Evolutionary conservation across 225 moss, liverwort and hornwort genomes (phyloP).

Genomic region (Straminergon stramineum): DNA sequence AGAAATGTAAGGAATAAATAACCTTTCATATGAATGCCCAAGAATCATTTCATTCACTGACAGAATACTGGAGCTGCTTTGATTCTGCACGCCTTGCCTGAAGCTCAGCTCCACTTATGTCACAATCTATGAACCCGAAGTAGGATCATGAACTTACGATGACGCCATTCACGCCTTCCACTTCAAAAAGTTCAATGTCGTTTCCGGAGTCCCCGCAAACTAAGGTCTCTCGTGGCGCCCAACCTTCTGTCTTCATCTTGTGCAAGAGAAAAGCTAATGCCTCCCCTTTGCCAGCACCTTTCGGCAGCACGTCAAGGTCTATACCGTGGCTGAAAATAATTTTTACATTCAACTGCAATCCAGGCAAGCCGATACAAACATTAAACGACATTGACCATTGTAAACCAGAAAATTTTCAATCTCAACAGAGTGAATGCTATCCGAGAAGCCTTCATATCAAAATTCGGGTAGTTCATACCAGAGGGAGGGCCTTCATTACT

Average conservation of each 20-base stretch:
- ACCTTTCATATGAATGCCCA: not conserved
- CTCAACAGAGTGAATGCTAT: not conserved
- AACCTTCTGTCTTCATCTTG: constrained; percentile 47
- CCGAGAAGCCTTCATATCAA: not conserved
- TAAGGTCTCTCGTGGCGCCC: constrained; percentile 45
- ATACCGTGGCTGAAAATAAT: constrained; percentile 61
- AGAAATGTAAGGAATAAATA: not conserved
- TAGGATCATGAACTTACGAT: constrained; percentile 50
- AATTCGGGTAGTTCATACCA: not conserved
- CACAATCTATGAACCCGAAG: not conserved
- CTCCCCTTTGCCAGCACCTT: constrained; percentile 75
- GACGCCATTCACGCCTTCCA: constrained; percentile 63
- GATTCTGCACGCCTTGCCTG: not conserved
- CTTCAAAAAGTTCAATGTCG: constrained; percentile 70
- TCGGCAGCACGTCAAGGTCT: constrained; percentile 63
- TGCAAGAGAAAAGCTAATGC: constrained; percentile 58
- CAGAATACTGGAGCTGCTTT: not conserved
- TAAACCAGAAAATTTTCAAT: not conserved
- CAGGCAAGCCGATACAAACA: not conserved
- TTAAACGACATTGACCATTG: not conserved
- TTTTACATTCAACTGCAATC: constrained; percentile 55
- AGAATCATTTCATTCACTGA: not conserved
- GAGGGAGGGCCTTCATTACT: not conserved
- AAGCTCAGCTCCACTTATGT: not conserved
- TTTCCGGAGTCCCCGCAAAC: constrained; percentile 84